Evolutionary conservation across 768 basidiomycete genomes (phyloP).

Genomic region (Collybia sordida): DNA sequence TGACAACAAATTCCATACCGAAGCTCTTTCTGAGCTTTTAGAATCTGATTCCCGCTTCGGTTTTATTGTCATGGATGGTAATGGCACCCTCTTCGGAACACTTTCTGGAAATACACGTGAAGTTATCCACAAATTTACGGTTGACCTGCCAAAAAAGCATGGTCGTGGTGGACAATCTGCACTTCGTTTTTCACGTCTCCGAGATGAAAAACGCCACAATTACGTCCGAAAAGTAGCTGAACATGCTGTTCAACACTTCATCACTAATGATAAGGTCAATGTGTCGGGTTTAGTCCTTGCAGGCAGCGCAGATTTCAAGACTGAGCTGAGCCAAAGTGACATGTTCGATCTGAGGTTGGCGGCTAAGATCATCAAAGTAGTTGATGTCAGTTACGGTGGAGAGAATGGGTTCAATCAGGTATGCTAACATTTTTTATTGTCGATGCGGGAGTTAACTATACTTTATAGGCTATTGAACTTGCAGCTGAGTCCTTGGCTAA

Average conservation of each 20-base stretch:
- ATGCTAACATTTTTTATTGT: slow-evolving; percentile 11
- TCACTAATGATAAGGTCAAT: slow-evolving; percentile 97
- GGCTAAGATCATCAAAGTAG: slow-evolving; percentile 95
- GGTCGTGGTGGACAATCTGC: slow-evolving; percentile 99
- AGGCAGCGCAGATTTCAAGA: slow-evolving; percentile 98
- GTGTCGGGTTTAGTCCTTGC: slow-evolving; percentile 95
- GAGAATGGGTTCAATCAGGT: slow-evolving; percentile 99
- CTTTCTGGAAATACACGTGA: slow-evolving; percentile 97
- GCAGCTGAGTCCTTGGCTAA: slow-evolving; percentile 95
- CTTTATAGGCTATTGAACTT: slow-evolving; percentile 88
- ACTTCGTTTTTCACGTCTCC: slow-evolving; percentile 97
- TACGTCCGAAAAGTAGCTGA: slow-evolving; percentile 99
- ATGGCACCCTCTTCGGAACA: slow-evolving; percentile 94
- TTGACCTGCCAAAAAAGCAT: slow-evolving; percentile 99
- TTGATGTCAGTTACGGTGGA: slow-evolving; percentile 98
- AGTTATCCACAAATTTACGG: slow-evolving; percentile 96
- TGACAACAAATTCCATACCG: slow-evolving; percentile 99
- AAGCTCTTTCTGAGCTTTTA: slow-evolving; percentile 92
- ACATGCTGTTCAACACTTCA: slow-evolving; percentile 95
- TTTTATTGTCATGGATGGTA: slow-evolving; percentile 99
- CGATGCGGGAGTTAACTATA: slow-evolving; percentile 1
- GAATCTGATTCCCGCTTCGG: slow-evolving; percentile 98
- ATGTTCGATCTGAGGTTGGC: slow-evolving; percentile 90
- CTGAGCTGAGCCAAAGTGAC: slow-evolving; percentile 93
- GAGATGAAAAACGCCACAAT: slow-evolving; percentile 99